Percentiles rank a stretch among this genome's conserved stretches.
Evolutionary conservation across 164 flowering plant genomes (phyloP).

Genomic region (Warburgia ugandensis): DNA sequence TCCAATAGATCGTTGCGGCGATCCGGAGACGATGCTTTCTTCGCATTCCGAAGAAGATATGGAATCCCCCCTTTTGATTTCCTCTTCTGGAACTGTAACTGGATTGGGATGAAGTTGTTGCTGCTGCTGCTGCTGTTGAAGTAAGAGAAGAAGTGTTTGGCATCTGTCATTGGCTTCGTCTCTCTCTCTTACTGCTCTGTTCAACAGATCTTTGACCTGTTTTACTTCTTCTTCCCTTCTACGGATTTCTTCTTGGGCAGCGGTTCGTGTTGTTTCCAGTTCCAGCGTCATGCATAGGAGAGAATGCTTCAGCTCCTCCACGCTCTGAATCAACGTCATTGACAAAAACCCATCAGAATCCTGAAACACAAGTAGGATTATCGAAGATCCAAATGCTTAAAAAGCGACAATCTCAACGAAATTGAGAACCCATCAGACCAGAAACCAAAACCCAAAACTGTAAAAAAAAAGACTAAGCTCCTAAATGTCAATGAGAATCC

Average conservation of each 20-base stretch:
- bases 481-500: no score
- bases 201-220: conserved; percentile 47
- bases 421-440: no score
- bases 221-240: conserved; percentile 55
- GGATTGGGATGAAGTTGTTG: conserved; percentile 9
- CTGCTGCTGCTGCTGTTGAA: conserved; percentile 31
- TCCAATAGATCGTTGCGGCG: conserved; percentile 23
- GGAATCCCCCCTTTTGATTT: conserved; percentile 25
- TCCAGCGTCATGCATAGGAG: conserved; percentile 56
- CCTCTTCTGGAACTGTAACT: no score
- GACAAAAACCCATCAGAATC: no score
- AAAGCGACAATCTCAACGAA: no score
- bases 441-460: no score
- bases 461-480: no score
- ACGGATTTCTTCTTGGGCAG: conserved; percentile 65
- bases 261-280: conserved; percentile 60
- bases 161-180: conserved; percentile 65
- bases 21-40: conserved; percentile 73
- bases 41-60: conserved; percentile 77
- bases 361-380: no score
- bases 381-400: no score
- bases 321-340: no score
- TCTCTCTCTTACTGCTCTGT: conserved; percentile 42
- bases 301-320: conserved; percentile 58
- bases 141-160: conserved; percentile 36